Evolutionary conservation across 176 grass and related monocot genomes (phyloP).

Genomic region (Eleusine indica): DNA sequence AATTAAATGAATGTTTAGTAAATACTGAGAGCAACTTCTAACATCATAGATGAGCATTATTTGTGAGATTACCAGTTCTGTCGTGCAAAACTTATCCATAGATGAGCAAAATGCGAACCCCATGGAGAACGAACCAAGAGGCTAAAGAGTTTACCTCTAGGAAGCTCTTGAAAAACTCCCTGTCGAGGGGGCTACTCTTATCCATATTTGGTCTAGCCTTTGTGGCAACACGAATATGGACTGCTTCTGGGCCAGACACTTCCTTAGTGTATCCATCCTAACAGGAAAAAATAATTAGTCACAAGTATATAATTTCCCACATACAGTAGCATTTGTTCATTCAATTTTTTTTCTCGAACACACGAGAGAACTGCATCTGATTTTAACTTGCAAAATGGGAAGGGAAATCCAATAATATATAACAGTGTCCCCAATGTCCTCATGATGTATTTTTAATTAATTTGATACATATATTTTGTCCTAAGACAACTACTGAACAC

Average conservation of each 20-base stretch:
- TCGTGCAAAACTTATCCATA: neutral
- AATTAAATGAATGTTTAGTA: neutral
- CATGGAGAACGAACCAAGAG: neutral
- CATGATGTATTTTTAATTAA: constrained; percentile 4
- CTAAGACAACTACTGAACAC: neutral
- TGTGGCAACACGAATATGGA: constrained; percentile 53
- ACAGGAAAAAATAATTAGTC: neutral
- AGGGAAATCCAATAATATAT: neutral
- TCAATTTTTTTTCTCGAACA: neutral
- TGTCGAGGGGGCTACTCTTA: constrained; percentile 50
- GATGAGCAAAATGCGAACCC: neutral
- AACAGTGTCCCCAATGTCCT: neutral
- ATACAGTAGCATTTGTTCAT: constrained; percentile 12
- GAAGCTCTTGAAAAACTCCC: constrained; percentile 66
- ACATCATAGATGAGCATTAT: constrained; percentile 23
- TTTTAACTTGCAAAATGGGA: neutral
- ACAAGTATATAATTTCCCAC: neutral
- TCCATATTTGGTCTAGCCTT: constrained; percentile 69
- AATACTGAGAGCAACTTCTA: neutral
- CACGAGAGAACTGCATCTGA: neutral
- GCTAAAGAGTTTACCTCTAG: constrained; percentile 46
- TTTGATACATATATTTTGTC: neutral
- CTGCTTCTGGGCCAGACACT: constrained; percentile 54
- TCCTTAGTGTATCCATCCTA: constrained; percentile 96
- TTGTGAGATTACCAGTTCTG: neutral